Conservation (phyloP, 2,329 filamentous ascomycete genomes). For the Trichoderma koningii region DNA sequence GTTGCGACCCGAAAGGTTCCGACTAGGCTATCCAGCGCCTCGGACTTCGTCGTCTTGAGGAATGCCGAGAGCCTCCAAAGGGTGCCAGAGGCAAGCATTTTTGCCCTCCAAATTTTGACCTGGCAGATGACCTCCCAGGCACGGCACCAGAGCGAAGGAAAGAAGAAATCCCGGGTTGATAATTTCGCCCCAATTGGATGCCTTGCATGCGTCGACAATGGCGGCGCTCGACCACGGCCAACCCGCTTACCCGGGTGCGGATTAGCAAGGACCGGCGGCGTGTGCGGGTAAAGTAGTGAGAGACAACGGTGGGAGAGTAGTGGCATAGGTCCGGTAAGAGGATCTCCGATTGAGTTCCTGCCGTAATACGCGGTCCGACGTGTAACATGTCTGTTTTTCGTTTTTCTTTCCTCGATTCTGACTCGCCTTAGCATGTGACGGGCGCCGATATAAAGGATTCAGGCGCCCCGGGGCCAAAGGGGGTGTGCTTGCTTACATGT, state of each 20-base stretch:
- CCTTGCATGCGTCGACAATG: constrained; percentile 4
- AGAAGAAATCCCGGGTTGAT: background rate
- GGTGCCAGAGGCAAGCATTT: background rate
- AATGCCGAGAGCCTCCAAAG: background rate
- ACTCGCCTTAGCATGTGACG: background rate
- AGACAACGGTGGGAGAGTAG: background rate
- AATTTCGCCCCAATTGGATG: background rate
- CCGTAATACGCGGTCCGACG: background rate
- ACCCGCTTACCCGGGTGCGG: constrained; percentile 18
- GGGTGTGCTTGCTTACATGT: background rate
- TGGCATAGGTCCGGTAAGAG: background rate
- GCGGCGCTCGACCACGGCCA: constrained; percentile 11
- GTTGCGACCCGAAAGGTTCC: constrained; percentile 15
- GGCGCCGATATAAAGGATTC: constrained; percentile 6
- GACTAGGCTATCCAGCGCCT: constrained; percentile 1
- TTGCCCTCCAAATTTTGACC: background rate
- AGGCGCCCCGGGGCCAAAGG: background rate
- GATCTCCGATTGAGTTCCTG: constrained; percentile 9
- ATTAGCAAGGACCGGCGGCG: constrained; percentile 6
- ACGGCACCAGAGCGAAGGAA: background rate
- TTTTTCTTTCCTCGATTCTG: background rate
- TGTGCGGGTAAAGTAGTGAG: background rate
- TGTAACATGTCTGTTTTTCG: background rate
- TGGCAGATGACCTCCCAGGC: constrained; percentile 12
- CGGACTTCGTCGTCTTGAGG: constrained; percentile 6